phyloP scores from a whole-genome alignment of 192 early-diverging fungal species.

The Obelidium mucronatum region DNA sequence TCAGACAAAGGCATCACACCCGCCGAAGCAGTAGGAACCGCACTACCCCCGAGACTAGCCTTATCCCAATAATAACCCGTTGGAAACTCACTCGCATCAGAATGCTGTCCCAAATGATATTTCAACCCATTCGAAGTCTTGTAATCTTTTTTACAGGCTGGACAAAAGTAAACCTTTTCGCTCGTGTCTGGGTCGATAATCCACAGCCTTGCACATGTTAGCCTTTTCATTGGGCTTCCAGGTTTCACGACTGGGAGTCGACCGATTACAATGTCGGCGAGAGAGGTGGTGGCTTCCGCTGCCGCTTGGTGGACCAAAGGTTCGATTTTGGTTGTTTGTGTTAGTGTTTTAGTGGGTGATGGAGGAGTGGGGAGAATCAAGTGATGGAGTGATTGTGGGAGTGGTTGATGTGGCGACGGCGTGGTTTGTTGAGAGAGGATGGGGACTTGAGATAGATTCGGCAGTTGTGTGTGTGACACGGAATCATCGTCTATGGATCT shows the following conservation, averaged over 20 bases:
- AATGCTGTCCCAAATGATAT: constrained; percentile 31
- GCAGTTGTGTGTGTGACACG: no score
- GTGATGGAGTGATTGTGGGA: no score
- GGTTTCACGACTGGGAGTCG: not conserved
- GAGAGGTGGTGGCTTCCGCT: not conserved
- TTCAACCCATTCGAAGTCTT: constrained; percentile 97
- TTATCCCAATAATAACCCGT: constrained; percentile 1
- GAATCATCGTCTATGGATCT: no score
- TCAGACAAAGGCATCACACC: not conserved
- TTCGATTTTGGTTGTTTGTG: no score
- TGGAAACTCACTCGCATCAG: constrained; percentile 12
- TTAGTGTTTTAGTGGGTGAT: no score
- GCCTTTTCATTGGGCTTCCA: not conserved
- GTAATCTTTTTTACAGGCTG: constrained; percentile 96
- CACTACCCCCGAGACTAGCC: not conserved
- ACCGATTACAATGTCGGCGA: not conserved
- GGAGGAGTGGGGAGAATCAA: no score
- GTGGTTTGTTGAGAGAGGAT: no score
- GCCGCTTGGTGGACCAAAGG: no score
- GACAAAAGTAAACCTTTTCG: constrained; percentile 66
- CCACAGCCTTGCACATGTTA: not conserved
- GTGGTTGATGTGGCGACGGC: no score
- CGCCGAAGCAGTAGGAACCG: constrained; percentile 5
- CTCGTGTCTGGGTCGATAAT: constrained; percentile 11
- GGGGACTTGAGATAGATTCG: no score